A percentile compares a stretch with the other conserved stretches of the same genome.
Conservation (phyloP, 1,284 basidiomycete genomes). For the Boletus nobilissimus region DNA sequence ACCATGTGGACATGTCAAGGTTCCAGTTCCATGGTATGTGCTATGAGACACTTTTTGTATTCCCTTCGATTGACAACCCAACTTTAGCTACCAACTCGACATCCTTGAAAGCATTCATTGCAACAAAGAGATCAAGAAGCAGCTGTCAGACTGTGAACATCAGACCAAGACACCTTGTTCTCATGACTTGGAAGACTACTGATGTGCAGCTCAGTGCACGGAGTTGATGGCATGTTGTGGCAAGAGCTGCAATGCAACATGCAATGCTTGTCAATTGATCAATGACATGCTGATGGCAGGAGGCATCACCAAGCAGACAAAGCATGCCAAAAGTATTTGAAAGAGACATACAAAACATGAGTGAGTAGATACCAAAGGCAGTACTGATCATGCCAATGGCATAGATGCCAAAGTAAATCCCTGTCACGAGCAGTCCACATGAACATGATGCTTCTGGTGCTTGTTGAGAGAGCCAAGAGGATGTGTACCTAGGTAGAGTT, state of each 20-base stretch:
- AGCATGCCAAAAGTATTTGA: conserved; percentile 58
- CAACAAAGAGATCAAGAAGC: conserved; percentile 54
- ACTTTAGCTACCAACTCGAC: conserved; percentile 58
- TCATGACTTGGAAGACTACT: conserved; percentile 51
- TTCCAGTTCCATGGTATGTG: conserved; percentile 64
- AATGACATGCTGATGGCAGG: conserved; percentile 11
- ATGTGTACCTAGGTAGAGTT: conserved; percentile 59
- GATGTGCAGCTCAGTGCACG: conserved; percentile 59
- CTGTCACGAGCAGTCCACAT: conserved; percentile 48
- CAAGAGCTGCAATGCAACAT: conserved; percentile 60
- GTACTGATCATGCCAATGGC: conserved; percentile 63
- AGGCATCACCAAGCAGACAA: conserved; percentile 39
- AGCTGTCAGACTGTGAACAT: conserved; percentile 69
- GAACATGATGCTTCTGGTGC: not conserved
- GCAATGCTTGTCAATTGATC: conserved; percentile 62
- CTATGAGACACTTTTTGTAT: not conserved
- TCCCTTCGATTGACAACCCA: conserved; percentile 17
- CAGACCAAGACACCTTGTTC: conserved; percentile 57
- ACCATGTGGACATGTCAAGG: conserved; percentile 71
- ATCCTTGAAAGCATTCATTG: conserved; percentile 60
- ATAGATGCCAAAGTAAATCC: conserved; percentile 64
- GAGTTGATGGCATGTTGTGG: conserved; percentile 64
- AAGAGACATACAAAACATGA: conserved; percentile 61
- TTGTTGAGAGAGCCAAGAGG: no score
- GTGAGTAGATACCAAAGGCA: conserved; percentile 58